phyloP scores from a whole-genome alignment of 805 yeast species.

The Torulaspora quercuum region DNA sequence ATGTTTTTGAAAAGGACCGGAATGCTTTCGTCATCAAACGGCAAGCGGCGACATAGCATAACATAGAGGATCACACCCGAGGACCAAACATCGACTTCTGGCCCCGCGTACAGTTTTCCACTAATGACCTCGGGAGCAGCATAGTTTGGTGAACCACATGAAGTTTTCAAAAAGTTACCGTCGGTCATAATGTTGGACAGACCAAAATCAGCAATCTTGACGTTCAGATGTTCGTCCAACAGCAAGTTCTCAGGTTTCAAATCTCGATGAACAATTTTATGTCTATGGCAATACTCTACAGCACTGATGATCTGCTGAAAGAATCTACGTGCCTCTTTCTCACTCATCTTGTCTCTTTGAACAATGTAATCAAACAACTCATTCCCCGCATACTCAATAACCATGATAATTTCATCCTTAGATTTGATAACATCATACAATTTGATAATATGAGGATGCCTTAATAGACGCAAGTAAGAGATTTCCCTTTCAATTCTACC shows the following conservation, averaged over 20 bases:
- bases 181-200: constrained; percentile 95
- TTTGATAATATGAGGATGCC: constrained; percentile 96
- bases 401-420: constrained; percentile 95
- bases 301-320: constrained; percentile 97
- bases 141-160: constrained; percentile 95
- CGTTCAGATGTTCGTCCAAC: constrained; percentile 84
- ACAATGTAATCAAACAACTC: constrained; percentile 94
- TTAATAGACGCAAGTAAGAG: constrained; percentile 75
- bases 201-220: constrained; percentile 95
- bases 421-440: constrained; percentile 93
- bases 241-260: constrained; percentile 91
- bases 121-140: constrained; percentile 97
- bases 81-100: constrained; percentile 98
- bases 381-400: constrained; percentile 94
- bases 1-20: constrained; percentile 92
- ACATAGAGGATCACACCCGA: constrained; percentile 94
- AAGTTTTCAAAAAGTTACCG: constrained; percentile 90
- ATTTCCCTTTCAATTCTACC: constrained; percentile 95
- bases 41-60: constrained; percentile 92
- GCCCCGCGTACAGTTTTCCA: constrained; percentile 94
- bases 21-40: constrained; percentile 93
- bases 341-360: constrained; percentile 89
- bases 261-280: constrained; percentile 94
- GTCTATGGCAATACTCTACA: constrained; percentile 93
- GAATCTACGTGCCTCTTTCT: constrained; percentile 85